Conservation (phyloP, 148 eudicot species). For the Chenopodium berlandieri region DNA sequence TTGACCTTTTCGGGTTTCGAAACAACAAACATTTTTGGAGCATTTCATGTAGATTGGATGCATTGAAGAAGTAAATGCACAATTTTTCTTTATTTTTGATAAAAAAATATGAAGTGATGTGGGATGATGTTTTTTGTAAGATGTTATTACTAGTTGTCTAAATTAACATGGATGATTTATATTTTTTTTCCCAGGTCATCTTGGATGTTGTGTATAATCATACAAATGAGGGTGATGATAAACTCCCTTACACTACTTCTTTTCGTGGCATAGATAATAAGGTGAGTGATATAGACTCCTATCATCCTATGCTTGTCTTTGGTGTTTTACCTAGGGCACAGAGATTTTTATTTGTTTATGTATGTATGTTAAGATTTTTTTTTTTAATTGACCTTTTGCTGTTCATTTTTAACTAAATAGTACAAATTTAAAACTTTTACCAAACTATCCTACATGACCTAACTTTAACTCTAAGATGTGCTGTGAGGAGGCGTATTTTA, state of each 20-base stretch:
- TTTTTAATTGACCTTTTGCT: too few relatives aligned
- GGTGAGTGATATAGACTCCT: conserved; percentile 40
- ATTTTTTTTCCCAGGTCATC: conserved; percentile 61
- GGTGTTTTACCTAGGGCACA: not conserved
- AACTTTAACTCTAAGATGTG: too few relatives aligned
- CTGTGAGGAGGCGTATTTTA: too few relatives aligned
- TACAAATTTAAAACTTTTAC: too few relatives aligned
- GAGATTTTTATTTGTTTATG: too few relatives aligned
- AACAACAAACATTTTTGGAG: not conserved
- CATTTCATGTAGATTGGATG: not conserved
- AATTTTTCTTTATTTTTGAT: not conserved
- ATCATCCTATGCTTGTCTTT: not conserved
- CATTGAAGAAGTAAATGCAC: not conserved
- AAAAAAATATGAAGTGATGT: not conserved
- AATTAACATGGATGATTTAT: conserved; percentile 9
- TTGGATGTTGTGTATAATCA: conserved; percentile 98
- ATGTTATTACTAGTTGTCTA: not conserved
- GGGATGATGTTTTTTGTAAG: not conserved
- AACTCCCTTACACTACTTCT: conserved; percentile 81
- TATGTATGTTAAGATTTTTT: too few relatives aligned
- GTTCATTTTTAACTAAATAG: too few relatives aligned
- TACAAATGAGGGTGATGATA: conserved; percentile 98
- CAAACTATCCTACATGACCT: too few relatives aligned
- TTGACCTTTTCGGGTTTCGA: not conserved
- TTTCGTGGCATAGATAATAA: conserved; percentile 98